Base-by-base conservation (phyloP, 257 asterid species). In the Plantago elongata region DNA sequence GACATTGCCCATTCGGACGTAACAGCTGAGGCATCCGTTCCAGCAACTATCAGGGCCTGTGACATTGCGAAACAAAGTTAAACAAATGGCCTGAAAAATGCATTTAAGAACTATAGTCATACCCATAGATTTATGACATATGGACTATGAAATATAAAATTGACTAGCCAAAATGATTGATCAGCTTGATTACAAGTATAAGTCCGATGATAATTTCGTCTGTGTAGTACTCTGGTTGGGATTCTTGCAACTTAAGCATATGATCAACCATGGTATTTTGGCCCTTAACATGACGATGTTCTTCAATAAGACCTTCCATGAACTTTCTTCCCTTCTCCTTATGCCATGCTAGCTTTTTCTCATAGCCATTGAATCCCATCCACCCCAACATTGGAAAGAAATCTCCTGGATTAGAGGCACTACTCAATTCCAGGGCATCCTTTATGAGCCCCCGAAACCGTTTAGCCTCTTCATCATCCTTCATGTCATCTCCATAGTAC, bases 1-100 rank as follows among this genome's bases (percentile, higher is more conserved):
- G 78, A 57, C 60, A 77, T 72, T 9, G 76, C 78, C 78, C 82
- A 77, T 69, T 73, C 78, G 13, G 70, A 11, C 3, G 69, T 77
- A 11, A 47, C 54, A 0, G 55, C 0, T 1, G 76, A 51, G 3
- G 78, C 67, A 44, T 69, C 78, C 4, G 76, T 77, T 17, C 76
- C 76, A 2, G 67, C 82, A 9, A 73, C 1, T 9, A 73, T 38
- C 45, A 65, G n/a, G 44, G 22, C 66, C 81, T 72, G 68, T 11
- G 10, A 52, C 22, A 52, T 52, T 52, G 29, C 9, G 12, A n/a
- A 4, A 38, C 12, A 45, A 60, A 27, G 55, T 38, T 40, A 51
- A 17, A 18, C 11, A 13, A 51, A 16, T 16, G 18, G 16, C 5
- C 10, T 1, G 30, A 51, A 11, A n/a, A 9, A 14, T 7, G 37